A percentile compares a stretch with the other conserved stretches of the same genome.
phyloP scores from a whole-genome alignment of 179 eudicot genomes.

The Vitellaria paradoxa region DNA sequence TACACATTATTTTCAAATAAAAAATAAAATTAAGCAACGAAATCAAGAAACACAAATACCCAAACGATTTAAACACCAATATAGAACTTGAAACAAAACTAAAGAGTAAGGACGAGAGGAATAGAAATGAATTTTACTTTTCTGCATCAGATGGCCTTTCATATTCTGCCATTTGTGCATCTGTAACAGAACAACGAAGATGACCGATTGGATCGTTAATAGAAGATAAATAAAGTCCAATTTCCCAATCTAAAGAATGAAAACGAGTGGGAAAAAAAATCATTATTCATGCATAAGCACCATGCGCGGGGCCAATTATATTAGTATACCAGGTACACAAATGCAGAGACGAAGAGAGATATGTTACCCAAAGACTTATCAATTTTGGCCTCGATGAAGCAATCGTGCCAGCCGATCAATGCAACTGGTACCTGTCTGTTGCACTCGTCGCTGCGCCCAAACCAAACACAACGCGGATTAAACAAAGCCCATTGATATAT shows the following conservation, averaged over 20 bases:
- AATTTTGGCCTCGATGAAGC: slow-evolving; percentile 67
- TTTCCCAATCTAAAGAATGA: neutral
- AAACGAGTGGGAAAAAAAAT: neutral
- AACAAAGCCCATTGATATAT: too few relatives aligned
- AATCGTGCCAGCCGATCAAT: slow-evolving; percentile 71
- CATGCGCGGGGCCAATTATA: neutral
- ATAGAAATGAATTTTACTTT: slow-evolving; percentile 21
- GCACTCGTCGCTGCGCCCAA: slow-evolving; percentile 59
- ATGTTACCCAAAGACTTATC: slow-evolving; percentile 60
- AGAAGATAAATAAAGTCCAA: neutral
- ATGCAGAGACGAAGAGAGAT: neutral
- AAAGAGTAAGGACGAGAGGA: neutral
- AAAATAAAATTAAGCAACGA: neutral
- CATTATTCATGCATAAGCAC: neutral
- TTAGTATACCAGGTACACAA: neutral
- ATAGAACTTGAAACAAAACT: neutral
- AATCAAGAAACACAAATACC: neutral
- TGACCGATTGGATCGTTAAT: neutral
- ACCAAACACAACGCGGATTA: neutral
- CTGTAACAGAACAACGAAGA: slow-evolving; percentile 23
- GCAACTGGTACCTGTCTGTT: slow-evolving; percentile 75
- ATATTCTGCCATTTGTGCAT: slow-evolving; percentile 51
- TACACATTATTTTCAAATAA: neutral
- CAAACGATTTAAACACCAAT: too few relatives aligned
- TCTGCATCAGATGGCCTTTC: slow-evolving; percentile 46